A percentile compares a stretch with the other conserved stretches of the same genome.
Conservation (phyloP, 2,329 filamentous ascomycete species). For the Ophiostoma ips region DNA sequence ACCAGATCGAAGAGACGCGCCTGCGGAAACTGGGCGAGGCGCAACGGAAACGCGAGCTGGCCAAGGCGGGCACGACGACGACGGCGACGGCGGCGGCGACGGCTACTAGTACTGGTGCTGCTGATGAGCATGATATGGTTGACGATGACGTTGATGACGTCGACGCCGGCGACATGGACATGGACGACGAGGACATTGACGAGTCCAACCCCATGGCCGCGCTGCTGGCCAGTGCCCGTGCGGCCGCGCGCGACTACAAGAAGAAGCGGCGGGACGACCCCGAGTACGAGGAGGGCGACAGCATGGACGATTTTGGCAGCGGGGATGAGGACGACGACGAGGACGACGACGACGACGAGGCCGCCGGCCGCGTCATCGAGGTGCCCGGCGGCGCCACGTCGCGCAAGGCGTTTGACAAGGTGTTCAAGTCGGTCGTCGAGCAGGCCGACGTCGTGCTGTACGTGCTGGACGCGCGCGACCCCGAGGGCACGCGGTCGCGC, state of each 20-base stretch:
- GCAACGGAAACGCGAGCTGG: conserved; percentile 55
- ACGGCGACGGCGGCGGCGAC: conserved; percentile 22
- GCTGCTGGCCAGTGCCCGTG: conserved; percentile 70
- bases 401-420: conserved; percentile 81
- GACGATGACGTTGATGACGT: conserved; percentile 32
- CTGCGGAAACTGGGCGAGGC: conserved; percentile 69
- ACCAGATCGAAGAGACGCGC: conserved; percentile 85
- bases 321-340: conserved; percentile 21
- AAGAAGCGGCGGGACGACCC: conserved; percentile 46
- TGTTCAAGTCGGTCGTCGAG: conserved; percentile 87
- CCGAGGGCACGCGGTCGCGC: conserved; percentile 77
- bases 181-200: conserved; percentile 44
- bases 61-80: conserved; percentile 50
- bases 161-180: conserved; percentile 34
- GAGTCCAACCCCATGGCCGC: conserved; percentile 81
- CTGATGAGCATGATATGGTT: conserved; percentile 29
- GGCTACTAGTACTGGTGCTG: conserved; percentile 28
- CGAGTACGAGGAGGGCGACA: conserved; percentile 37
- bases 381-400: conserved; percentile 47
- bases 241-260: conserved; percentile 64
- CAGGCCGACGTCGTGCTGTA: conserved; percentile 84
- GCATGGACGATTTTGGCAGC: conserved; percentile 19
- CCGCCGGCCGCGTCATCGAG: conserved; percentile 34
- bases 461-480: conserved; percentile 83
- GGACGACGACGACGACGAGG: conserved; percentile 37